Conservation (phyloP, 192 early-diverging fungal species). For the Nowakowskiella sp. region DNA sequence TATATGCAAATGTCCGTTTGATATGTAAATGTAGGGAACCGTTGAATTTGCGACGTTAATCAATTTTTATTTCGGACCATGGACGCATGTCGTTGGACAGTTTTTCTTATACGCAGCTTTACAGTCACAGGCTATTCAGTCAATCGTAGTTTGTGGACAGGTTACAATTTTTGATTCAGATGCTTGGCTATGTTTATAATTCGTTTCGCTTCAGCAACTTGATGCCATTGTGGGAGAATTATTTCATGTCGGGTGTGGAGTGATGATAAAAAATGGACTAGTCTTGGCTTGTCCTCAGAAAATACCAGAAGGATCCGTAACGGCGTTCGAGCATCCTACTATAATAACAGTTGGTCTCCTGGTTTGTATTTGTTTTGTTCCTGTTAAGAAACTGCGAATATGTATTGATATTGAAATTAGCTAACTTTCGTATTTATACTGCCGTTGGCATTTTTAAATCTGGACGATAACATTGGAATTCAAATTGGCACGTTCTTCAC, state of each 20-base stretch:
- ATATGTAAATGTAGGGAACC: constrained; percentile 26
- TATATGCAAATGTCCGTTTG: constrained; percentile 2
- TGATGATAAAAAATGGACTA: no score
- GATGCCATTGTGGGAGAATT: no score
- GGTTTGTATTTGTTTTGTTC: no score
- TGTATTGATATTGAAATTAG: no score
- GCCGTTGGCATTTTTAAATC: constrained; percentile 38
- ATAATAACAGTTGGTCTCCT: no score
- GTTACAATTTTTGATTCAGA: constrained; percentile 17
- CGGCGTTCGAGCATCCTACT: no score
- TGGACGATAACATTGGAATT: constrained; percentile 47
- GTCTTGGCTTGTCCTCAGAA: no score
- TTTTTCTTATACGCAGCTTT: constrained; percentile 41
- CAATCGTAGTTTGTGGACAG: constrained; percentile 40
- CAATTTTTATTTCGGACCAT: constrained; percentile 47
- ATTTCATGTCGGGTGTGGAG: no score
- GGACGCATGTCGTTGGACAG: constrained; percentile 35
- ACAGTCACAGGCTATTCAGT: constrained; percentile 33
- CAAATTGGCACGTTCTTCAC: constrained; percentile 43
- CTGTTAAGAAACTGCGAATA: no score
- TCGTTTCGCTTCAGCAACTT: constrained; percentile 5
- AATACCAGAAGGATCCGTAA: no score
- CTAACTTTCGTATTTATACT: constrained; percentile 30
- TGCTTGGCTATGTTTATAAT: constrained; percentile 15
- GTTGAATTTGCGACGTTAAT: constrained; percentile 53